Evolutionary conservation across 768 basidiomycete genomes (phyloP), one percentile per base, ranked within the genome.

Genomic region (Kwoniella bestiolae): DNA sequence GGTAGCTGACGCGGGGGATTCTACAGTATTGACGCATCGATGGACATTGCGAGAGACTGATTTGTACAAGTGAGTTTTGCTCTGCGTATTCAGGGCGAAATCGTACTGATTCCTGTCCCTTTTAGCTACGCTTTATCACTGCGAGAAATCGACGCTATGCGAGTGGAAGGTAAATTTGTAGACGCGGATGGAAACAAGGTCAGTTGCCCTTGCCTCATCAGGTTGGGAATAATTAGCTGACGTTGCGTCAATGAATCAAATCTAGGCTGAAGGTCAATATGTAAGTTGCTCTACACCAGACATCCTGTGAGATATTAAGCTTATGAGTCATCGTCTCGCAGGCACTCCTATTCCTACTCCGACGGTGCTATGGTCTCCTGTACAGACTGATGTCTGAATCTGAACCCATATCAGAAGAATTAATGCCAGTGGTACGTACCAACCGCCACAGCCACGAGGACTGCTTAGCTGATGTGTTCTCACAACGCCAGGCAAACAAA

Each of bases 71-170:
- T 82, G 66, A 66, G 79, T 66, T 1, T 2, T 23, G 8, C 14
- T 6, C 5, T 7, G 41, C 38, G 12, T 11, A 3, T 6, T 1
- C n/a, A 23, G 23, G 23, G 25, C 6, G 14, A 41, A 26, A 41
- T 41, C 11, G 4, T 5, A 28, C 63, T 51, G 28, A 51, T n/a
- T 18, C 14, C 35, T 3, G 14, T 32, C 6, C 16, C 3, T 21
- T 29, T 25, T 85, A 97, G 92, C 81, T 98, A 95, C 81, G 91
- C 92, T 23, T 84, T 93, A 58, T 91, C 91, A 79, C 83, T 99
- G 67, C 90, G 94, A 75, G 94, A 98, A 81, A 94, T 99, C 44
- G 96, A 99, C 82, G 89, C 90, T 82, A 93, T 98, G 93, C 84
- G 96, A 25, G 87, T 97, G 5, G 93, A 98, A 68, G 96, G 96